Conservation (phyloP, 306 rosid species). For the Albizia julibrissin region DNA sequence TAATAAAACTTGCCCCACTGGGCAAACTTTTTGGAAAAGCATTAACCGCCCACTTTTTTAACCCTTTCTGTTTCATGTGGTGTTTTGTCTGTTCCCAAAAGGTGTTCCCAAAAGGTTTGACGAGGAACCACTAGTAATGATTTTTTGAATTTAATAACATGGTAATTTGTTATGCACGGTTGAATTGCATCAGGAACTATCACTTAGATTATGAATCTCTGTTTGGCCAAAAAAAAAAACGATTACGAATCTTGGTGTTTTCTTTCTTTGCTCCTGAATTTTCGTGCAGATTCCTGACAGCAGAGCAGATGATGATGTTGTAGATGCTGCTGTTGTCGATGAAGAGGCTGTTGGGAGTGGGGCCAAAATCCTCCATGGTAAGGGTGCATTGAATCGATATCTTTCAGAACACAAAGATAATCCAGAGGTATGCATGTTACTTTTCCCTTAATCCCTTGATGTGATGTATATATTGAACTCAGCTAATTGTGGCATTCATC, state of each 20-base stretch:
- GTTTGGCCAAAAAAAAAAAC: no score
- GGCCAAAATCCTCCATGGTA: conserved; percentile 82
- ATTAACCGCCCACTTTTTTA: background rate
- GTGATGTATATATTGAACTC: background rate
- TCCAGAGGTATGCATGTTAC: conserved; percentile 47
- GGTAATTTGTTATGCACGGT: background rate
- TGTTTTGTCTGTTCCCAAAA: background rate
- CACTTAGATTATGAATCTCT: conserved; percentile 5
- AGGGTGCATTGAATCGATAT: conserved; percentile 70
- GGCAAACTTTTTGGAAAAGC: background rate
- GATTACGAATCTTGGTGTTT: background rate
- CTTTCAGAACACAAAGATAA: conserved; percentile 56
- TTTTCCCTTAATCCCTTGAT: background rate
- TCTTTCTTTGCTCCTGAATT: background rate
- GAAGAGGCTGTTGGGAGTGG: conserved; percentile 80
- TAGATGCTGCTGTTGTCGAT: conserved; percentile 80
- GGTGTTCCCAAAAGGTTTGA: conserved; percentile 12
- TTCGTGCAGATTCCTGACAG: conserved; percentile 80
- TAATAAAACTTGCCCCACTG: background rate
- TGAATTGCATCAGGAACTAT: conserved; percentile 6
- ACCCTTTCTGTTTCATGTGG: background rate
- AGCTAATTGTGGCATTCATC: background rate
- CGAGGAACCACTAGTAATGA: background rate
- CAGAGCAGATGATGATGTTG: conserved; percentile 66
- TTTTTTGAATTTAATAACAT: background rate